Evolutionary conservation across 257 asterid genomes (phyloP).

Genomic region (Gardenia jasminoides): DNA sequence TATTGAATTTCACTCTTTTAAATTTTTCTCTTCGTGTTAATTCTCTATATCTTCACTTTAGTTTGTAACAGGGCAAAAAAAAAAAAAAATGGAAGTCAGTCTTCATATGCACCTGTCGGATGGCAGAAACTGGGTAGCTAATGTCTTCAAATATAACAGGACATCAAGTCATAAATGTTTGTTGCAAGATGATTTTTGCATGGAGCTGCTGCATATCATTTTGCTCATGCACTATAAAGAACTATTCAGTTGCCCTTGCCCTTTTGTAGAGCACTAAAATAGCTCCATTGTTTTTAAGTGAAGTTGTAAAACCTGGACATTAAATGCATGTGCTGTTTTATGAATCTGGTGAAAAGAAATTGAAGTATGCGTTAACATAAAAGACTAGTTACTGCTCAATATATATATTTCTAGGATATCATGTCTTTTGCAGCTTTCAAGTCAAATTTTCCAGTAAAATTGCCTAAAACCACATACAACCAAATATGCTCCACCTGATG

Average conservation of each 20-base stretch:
- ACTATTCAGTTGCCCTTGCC: neutral
- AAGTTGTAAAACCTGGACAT: too few relatives aligned
- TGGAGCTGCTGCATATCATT: neutral
- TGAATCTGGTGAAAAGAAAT: neutral
- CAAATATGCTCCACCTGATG: neutral
- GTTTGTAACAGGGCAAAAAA: too few relatives aligned
- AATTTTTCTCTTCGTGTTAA: neutral
- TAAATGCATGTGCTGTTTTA: neutral
- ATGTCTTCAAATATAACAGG: neutral
- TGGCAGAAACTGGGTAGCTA: neutral
- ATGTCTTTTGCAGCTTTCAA: neutral
- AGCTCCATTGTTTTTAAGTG: too few relatives aligned
- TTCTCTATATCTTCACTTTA: neutral
- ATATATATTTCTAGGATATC: neutral
- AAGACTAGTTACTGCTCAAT: neutral
- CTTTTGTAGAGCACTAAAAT: neutral
- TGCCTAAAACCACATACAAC: neutral
- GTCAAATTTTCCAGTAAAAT: neutral
- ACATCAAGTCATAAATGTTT: neutral
- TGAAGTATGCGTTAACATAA: neutral
- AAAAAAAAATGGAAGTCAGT: neutral
- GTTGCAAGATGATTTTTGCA: neutral
- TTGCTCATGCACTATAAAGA: neutral
- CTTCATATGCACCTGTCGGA: neutral
- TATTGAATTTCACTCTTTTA: neutral